phyloP scores from a whole-genome alignment of 305 asterid genomes.

The Solanum hybrid region DNA sequence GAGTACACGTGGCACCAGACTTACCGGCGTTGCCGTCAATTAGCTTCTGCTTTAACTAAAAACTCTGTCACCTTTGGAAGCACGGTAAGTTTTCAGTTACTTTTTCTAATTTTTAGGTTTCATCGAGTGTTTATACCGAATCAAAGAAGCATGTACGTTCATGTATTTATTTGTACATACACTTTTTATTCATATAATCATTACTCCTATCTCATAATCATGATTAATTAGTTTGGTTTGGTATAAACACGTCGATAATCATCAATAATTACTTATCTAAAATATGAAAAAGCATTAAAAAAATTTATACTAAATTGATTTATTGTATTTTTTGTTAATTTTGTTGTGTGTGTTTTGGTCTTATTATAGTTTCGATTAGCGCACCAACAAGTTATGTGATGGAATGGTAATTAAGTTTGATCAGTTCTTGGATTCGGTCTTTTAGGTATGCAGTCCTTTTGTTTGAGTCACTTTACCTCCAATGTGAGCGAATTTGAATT shows the following conservation, averaged over 20 bases:
- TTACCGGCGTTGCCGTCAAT: conserved; percentile 77
- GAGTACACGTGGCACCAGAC: conserved; percentile 84
- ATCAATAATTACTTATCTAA: not conserved
- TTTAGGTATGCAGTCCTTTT: not conserved
- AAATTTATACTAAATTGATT: not conserved
- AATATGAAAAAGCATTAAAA: not conserved
- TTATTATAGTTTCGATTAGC: not conserved
- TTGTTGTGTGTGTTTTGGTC: not conserved
- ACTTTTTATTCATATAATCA: not conserved
- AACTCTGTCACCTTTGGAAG: conserved; percentile 58
- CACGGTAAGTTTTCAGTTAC: conserved; percentile 41
- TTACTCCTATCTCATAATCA: not conserved
- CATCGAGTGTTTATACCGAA: rapidly evolving
- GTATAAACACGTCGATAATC: not conserved
- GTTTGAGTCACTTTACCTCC: rapidly evolving
- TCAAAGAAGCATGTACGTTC: not conserved
- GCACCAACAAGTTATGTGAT: not conserved
- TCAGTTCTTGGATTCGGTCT: too few relatives aligned
- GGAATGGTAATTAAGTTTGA: not conserved
- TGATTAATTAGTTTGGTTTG: not conserved
- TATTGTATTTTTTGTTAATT: not conserved
- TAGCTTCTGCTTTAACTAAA: conserved; percentile 70
- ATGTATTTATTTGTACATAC: not conserved
- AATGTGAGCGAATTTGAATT: rapidly evolving
- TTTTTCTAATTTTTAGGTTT: too few relatives aligned